Percentiles rank a stretch among this genome's conserved stretches.
These are phyloP conservation scores for Trichoderma citrinoviride DNA, from an alignment of 2,329 filamentous ascomycete genomes.

Conservation along the genomic window DNA sequence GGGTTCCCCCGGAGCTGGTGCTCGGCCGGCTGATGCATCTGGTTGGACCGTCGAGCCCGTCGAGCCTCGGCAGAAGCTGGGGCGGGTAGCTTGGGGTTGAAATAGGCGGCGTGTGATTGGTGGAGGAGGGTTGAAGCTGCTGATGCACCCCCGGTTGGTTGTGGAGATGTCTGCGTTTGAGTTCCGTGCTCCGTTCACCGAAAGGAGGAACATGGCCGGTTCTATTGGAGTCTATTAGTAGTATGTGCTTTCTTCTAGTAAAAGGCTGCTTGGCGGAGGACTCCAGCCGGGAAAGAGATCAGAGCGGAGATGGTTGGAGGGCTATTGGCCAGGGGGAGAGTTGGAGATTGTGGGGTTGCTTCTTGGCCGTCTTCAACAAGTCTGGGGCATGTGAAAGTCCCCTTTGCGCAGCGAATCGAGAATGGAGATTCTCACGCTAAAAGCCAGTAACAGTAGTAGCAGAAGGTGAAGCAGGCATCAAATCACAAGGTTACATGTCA, in stretches of 20 bases:
- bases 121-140: neutral
- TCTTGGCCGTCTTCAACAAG: neutral
- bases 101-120: slow-evolving; percentile 11
- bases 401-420: neutral
- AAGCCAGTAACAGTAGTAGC: too few species aligned
- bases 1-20: neutral
- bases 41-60: neutral
- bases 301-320: neutral
- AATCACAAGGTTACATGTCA: too few species aligned
- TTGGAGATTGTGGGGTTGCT: slow-evolving; percentile 4
- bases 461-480: too few species aligned
- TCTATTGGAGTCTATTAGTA: too few species aligned
- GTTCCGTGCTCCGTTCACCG: neutral
- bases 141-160: neutral
- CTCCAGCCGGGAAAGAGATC: neutral
- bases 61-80: slow-evolving; percentile 15
- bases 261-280: neutral
- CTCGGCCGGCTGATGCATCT: neutral
- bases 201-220: too few species aligned
- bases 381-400: slow-evolving; percentile 1
- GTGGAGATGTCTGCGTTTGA: neutral
- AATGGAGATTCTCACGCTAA: too few species aligned
- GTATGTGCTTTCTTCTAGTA: neutral
- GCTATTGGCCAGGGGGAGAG: neutral
- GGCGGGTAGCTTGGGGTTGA: neutral